phyloP scores from a whole-genome alignment of 2,329 filamentous ascomycete species.

The Colletotrichum sp. region DNA sequence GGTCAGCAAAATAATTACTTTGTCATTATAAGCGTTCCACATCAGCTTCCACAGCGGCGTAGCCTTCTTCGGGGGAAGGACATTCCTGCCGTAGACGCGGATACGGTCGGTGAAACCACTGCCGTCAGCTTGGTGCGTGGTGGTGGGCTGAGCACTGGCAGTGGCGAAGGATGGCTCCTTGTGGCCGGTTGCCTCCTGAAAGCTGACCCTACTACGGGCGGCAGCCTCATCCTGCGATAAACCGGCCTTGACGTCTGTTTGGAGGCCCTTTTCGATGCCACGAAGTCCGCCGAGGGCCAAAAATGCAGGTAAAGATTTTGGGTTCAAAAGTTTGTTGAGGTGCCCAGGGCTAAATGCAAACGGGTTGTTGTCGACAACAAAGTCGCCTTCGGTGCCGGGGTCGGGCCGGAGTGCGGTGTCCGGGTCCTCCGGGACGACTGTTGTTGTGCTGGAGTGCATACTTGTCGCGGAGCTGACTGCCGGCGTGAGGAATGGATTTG shows the following conservation, averaged over 20 bases:
- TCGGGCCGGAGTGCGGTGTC: slow-evolving; percentile 69
- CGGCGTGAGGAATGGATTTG: slow-evolving; percentile 31
- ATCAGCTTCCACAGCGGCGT: slow-evolving; percentile 66
- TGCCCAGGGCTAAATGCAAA: slow-evolving; percentile 79
- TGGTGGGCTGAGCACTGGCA: not conserved
- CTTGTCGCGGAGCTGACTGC: slow-evolving; percentile 21
- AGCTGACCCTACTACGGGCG: slow-evolving; percentile 68
- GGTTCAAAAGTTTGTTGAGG: slow-evolving; percentile 75
- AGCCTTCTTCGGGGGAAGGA: slow-evolving; percentile 66
- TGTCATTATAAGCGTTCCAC: slow-evolving; percentile 73
- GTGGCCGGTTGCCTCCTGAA: slow-evolving; percentile 65
- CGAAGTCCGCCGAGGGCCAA: slow-evolving; percentile 72
- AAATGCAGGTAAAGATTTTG: slow-evolving; percentile 75
- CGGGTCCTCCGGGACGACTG: slow-evolving; percentile 23
- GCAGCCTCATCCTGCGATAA: slow-evolving; percentile 71
- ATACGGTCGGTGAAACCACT: slow-evolving; percentile 52
- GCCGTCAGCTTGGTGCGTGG: slow-evolving; percentile 1
- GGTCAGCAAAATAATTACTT: slow-evolving; percentile 70
- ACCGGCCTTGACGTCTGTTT: slow-evolving; percentile 67
- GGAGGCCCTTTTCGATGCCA: slow-evolving; percentile 73
- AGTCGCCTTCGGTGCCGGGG: slow-evolving; percentile 73
- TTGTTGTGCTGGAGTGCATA: slow-evolving; percentile 17
- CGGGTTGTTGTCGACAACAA: slow-evolving; percentile 74
- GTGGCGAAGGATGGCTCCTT: slow-evolving; percentile 6
- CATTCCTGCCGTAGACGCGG: slow-evolving; percentile 64